phyloP scores from a whole-genome alignment of 495 filamentous ascomycete species.

The Cudoniella acicularis region DNA sequence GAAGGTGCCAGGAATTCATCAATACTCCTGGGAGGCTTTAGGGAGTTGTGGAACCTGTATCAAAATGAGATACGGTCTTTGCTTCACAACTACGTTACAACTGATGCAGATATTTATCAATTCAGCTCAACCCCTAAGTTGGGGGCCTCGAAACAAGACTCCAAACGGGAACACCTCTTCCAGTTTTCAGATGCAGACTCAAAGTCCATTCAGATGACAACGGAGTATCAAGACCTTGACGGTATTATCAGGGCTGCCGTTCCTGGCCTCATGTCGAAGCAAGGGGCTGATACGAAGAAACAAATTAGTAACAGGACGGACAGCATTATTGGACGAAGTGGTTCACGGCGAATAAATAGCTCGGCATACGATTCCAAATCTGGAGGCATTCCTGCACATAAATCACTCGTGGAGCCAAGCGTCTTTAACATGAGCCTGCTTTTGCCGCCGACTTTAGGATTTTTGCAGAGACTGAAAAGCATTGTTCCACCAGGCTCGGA shows the following conservation, averaged over 20 bases:
- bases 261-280: slow-evolving; percentile 77
- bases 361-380: slow-evolving; percentile 29
- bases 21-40: slow-evolving; percentile 70
- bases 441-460: slow-evolving; percentile 87
- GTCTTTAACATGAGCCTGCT: slow-evolving; percentile 97
- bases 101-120: slow-evolving; percentile 72
- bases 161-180: slow-evolving; percentile 75
- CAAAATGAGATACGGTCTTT: slow-evolving; percentile 76
- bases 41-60: slow-evolving; percentile 89
- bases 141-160: slow-evolving; percentile 36
- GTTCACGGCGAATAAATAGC: slow-evolving; percentile 40
- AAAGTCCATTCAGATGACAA: slow-evolving; percentile 66
- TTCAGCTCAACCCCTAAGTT: slow-evolving; percentile 34
- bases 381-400: slow-evolving; percentile 50
- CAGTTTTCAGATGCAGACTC: slow-evolving; percentile 80
- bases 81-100: slow-evolving; percentile 94
- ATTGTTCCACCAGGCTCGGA: slow-evolving; percentile 85
- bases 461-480: slow-evolving; percentile 84
- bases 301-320: slow-evolving; percentile 30
- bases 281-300: slow-evolving; percentile 39
- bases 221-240: slow-evolving; percentile 87
- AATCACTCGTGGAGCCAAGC: slow-evolving; percentile 88
- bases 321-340: slow-evolving; percentile 35
- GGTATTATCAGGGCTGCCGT: slow-evolving; percentile 86
- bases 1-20: slow-evolving; percentile 46